These are phyloP conservation scores for Cryphonectria radicalis DNA, from an alignment of 2,329 filamentous ascomycete genomes.

Conservation along the genomic window DNA sequence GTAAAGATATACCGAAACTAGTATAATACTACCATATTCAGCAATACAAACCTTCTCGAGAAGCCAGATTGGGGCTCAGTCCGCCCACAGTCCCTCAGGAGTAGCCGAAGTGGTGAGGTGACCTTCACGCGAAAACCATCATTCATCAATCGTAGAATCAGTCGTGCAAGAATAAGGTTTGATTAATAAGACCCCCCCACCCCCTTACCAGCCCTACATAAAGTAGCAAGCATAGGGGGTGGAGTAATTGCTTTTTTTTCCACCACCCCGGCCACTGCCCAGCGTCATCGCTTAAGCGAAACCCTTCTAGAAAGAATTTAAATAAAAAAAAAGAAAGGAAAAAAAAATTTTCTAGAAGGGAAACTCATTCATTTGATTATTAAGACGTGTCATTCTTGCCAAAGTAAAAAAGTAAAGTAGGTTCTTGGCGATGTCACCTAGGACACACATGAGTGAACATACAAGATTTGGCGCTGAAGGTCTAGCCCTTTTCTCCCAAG, in stretches of 20 bases:
- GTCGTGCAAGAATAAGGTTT: neutral
- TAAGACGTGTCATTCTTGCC: too few relatives aligned
- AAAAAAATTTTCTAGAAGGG: neutral
- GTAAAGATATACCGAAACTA: neutral
- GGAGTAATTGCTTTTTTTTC: neutral
- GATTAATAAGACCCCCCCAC: neutral
- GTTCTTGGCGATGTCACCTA: neutral
- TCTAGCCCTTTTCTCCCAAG: too few relatives aligned
- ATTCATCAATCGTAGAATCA: neutral
- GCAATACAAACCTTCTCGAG: neutral
- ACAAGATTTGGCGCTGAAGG: neutral
- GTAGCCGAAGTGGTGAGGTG: neutral
- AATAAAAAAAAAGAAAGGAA: too few relatives aligned
- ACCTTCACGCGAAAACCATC: neutral
- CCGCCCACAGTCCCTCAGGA: too few relatives aligned
- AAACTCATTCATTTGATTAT: too few relatives aligned
- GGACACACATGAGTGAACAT: neutral
- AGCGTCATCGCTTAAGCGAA: neutral
- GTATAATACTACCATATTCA: neutral
- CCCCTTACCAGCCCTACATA: neutral
- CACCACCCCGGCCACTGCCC: too few relatives aligned
- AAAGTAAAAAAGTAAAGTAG: too few relatives aligned
- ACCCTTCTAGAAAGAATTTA: too few relatives aligned
- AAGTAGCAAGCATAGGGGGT: neutral
- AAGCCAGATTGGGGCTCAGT: too few relatives aligned